Evolutionary conservation across 805 yeast genomes (phyloP).

Genomic region (Metschnikowia shivogae): DNA sequence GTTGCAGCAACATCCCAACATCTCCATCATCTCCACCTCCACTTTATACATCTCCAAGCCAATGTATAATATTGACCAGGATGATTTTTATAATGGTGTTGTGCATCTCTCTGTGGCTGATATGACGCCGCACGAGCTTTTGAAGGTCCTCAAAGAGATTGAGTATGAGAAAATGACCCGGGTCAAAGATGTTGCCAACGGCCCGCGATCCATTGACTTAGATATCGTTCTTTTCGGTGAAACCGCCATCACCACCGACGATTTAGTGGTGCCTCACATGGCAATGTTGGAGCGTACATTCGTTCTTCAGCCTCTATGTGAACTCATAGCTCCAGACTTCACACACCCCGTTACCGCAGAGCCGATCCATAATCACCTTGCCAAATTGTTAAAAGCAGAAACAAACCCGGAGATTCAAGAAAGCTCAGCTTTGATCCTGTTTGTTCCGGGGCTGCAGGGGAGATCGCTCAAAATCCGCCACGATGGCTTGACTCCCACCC

Average conservation of each 20-base stretch:
- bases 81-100: constrained; percentile 81
- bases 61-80: constrained; percentile 82
- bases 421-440: constrained; percentile 45
- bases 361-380: constrained; percentile 65
- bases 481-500: constrained; percentile 46
- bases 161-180: constrained; percentile 72
- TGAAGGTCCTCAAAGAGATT: constrained; percentile 61
- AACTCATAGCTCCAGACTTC: constrained; percentile 60
- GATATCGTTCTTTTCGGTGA: constrained; percentile 78
- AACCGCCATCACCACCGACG: constrained; percentile 48
- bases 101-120: constrained; percentile 58
- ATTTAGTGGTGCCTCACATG: constrained; percentile 78
- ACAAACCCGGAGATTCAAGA: constrained; percentile 46
- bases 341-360: constrained; percentile 86
- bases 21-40: constrained; percentile 59
- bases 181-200: constrained; percentile 77
- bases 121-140: constrained; percentile 56
- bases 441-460: constrained; percentile 40
- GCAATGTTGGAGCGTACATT: constrained; percentile 86
- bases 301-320: constrained; percentile 86
- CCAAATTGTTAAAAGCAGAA: constrained; percentile 38
- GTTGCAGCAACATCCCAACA: constrained; percentile 32
- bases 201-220: constrained; percentile 88
- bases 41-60: constrained; percentile 86
- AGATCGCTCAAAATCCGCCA: constrained; percentile 39